Base-by-base conservation (phyloP, 2,329 filamentous ascomycete species). In the Reticulascus tulasneorum region DNA sequence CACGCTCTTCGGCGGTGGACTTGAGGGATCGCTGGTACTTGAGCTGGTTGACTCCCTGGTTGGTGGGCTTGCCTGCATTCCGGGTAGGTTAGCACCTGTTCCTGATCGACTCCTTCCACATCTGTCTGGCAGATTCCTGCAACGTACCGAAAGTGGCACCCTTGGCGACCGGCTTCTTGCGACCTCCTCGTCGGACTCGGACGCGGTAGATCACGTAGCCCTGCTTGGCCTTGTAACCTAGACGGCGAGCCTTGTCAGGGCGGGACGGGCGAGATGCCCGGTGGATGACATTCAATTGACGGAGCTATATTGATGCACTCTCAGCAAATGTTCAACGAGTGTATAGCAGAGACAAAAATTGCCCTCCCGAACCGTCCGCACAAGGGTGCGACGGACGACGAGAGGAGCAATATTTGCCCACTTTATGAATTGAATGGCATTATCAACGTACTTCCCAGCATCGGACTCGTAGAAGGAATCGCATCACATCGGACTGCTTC, bases 171-270 rank as follows among this genome's bases (percentile, higher is more conserved):
- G 91, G 93, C 71, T 81, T 81, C 90, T 98, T 98, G 81, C 93
- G 89, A 64, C 93, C 93, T 84, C 93, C 93, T 71, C 93, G 89
- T 70, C 93, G 86, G 60, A 98, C 93, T 68, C 93, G 93, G 66
- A 94, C 82, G 69, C 93, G 93, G 85, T 98, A 98, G 85, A 98
- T 89, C 68, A 98, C 93, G 80, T 97, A 98, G 73, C 93, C 93
- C 79, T 98, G 93, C 88, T 98, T 98, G 79, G 94, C 93, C 87
- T 98, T 98, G 88, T 98, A 98, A 63, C 93, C 93, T 59, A 98
- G 87, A 73, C 94, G 93, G 75, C 93, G 93, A 67, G 94, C 93
- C 87, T 98, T 98, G 79, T 98, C 94, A 65, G 93, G 93, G 71
- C 93, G 93, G 62, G 90, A 95, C 59, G 93, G 93, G 63, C 91